phyloP scores from a whole-genome alignment of 169 alveolate species.

The Cryptosporidium viatorum region DNA sequence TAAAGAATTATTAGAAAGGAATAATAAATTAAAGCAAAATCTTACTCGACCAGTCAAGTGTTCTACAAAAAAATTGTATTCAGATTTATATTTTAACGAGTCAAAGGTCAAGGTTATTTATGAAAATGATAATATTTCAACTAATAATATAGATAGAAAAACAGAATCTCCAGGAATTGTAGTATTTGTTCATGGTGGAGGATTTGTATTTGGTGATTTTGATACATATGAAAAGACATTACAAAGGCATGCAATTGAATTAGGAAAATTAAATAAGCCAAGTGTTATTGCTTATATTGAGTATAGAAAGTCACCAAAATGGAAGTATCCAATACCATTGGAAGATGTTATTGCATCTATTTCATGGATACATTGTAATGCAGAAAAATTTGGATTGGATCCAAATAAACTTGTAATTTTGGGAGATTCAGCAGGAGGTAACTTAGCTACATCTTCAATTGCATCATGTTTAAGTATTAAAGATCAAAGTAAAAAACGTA shows the following conservation, averaged over 20 bases:
- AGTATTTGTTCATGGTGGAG: conserved; percentile 48
- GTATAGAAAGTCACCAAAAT: conserved; percentile 70
- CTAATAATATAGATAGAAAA: background rate
- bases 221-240: conserved; percentile 9
- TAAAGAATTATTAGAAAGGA: conserved; percentile 18
- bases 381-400: conserved; percentile 27
- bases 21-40: background rate
- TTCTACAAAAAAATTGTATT: background rate
- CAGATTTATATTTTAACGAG: conserved; percentile 16
- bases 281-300: conserved; percentile 45
- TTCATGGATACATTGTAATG: conserved; percentile 49
- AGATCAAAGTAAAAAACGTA: background rate
- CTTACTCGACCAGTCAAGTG: conserved; percentile 12
- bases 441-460: conserved; percentile 41
- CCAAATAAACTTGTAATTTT: conserved; percentile 42
- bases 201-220: conserved; percentile 54
- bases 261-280: conserved; percentile 26
- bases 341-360: conserved; percentile 52
- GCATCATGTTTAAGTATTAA: conserved; percentile 46
- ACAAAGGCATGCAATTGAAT: conserved; percentile 41
- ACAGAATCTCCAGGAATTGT: conserved; percentile 42
- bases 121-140: background rate
- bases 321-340: conserved; percentile 64
- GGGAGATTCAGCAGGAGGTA: conserved; percentile 75
- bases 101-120: conserved; percentile 35